A percentile compares a stretch with the other conserved stretches of the same genome.
phyloP scores from a whole-genome alignment of 768 basidiomycete genomes.

The Chiua virens region DNA sequence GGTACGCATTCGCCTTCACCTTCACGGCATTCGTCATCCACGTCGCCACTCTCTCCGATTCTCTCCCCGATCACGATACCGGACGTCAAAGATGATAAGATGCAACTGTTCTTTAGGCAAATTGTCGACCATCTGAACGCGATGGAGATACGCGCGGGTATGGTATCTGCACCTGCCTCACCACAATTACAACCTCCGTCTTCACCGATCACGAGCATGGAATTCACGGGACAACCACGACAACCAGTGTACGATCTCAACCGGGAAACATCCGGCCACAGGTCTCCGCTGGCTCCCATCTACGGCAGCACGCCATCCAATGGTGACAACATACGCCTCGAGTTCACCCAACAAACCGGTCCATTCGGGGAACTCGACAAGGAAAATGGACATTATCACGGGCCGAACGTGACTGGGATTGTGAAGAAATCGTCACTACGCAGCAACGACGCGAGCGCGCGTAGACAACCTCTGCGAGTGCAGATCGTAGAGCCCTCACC shows the following conservation, averaged over 20 bases:
- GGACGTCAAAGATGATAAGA: constrained; percentile 67
- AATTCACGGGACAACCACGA: constrained; percentile 20
- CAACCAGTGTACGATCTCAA: constrained; percentile 6
- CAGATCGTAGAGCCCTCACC: constrained; percentile 54
- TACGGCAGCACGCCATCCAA: constrained; percentile 12
- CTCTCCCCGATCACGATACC: constrained; percentile 60
- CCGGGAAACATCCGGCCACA: constrained; percentile 9
- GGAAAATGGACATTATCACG: constrained; percentile 46
- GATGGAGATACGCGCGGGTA: constrained; percentile 56
- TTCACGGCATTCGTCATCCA: constrained; percentile 25
- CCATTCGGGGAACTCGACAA: constrained; percentile 45
- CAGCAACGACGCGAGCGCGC: constrained; percentile 23
- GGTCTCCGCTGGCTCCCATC: constrained; percentile 38
- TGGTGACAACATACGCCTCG: background rate
- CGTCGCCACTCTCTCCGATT: constrained; percentile 35
- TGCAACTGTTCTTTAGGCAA: constrained; percentile 85
- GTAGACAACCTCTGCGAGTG: constrained; percentile 35
- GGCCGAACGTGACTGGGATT: constrained; percentile 15
- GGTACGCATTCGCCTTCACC: constrained; percentile 22
- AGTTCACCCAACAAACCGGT: background rate
- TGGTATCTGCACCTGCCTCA: constrained; percentile 14
- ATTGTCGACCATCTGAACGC: constrained; percentile 77
- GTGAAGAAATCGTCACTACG: constrained; percentile 47
- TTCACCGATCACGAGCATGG: constrained; percentile 13
- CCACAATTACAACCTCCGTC: constrained; percentile 15